Percentiles rank a stretch among this genome's conserved stretches.
phyloP scores from a whole-genome alignment of 2,329 filamentous ascomycete genomes.

The Fonsecaea monophora region DNA sequence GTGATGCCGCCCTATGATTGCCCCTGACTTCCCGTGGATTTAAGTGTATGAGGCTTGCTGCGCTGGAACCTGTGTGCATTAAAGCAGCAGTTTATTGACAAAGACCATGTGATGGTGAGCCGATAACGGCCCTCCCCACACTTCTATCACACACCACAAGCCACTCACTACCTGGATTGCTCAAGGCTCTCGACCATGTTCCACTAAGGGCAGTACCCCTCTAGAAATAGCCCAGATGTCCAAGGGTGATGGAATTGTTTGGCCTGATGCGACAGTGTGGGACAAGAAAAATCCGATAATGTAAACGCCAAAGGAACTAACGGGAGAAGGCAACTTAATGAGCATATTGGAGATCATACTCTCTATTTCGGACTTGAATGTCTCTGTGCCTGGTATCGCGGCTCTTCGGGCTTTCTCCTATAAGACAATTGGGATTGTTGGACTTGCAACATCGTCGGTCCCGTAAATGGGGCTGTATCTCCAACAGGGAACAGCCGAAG shows the following conservation, averaged over 20 bases:
- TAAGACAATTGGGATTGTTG: conserved; percentile 9
- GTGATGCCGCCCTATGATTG: not conserved
- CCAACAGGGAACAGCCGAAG: conserved; percentile 75
- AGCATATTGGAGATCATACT: conserved; percentile 72
- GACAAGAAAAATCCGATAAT: conserved; percentile 47
- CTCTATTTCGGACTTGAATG: conserved; percentile 40
- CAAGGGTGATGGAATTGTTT: conserved; percentile 67
- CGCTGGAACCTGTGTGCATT: too few species aligned
- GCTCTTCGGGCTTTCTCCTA: conserved; percentile 74
- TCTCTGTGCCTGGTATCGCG: conserved; percentile 68
- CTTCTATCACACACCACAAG: too few species aligned
- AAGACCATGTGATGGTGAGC: too few species aligned
- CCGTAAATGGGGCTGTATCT: conserved; percentile 78
- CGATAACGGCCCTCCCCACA: too few species aligned
- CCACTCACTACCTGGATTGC: too few species aligned
- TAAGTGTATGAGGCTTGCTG: too few species aligned
- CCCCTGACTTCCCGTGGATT: too few species aligned
- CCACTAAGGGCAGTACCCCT: too few species aligned
- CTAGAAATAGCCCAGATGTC: too few species aligned
- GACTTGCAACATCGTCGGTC: conserved; percentile 78
- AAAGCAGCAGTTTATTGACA: too few species aligned
- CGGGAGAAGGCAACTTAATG: conserved; percentile 65
- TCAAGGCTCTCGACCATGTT: too few species aligned
- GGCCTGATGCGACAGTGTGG: conserved; percentile 67
- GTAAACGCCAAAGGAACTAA: conserved; percentile 70